Evolutionary conservation across 441 rosid species (phyloP).

Genomic region (Isatis lusitanica): DNA sequence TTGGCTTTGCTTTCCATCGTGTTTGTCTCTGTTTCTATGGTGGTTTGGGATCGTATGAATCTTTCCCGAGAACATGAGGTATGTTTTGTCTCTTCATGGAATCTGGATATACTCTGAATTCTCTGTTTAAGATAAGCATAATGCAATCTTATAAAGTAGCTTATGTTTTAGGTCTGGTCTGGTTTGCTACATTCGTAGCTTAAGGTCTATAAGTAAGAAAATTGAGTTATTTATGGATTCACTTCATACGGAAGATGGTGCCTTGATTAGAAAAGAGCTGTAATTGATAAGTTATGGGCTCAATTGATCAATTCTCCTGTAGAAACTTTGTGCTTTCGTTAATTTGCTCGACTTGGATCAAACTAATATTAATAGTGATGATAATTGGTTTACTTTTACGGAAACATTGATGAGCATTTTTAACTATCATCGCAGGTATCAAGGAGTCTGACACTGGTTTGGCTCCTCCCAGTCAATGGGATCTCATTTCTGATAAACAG

Average conservation of each 20-base stretch:
- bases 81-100: not conserved
- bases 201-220: not conserved
- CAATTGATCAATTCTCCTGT: not conserved
- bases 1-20: conserved; percentile 75
- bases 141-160: not conserved
- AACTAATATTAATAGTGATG: not conserved
- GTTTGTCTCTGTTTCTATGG: conserved; percentile 60
- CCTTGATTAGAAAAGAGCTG: not conserved
- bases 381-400: too few relatives aligned
- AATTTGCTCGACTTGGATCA: not conserved
- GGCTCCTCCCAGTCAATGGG: too few relatives aligned
- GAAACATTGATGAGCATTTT: too few relatives aligned
- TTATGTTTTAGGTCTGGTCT: not conserved
- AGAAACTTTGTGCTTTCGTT: not conserved
- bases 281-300: not conserved
- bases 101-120: not conserved
- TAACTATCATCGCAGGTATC: too few relatives aligned
- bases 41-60: conserved; percentile 95
- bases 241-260: not conserved
- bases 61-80: conserved; percentile 83
- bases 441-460: too few relatives aligned
- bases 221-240: not conserved
- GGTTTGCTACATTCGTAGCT: not conserved
- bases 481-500: too few relatives aligned
- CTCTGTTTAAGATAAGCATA: not conserved